Percentiles rank a stretch among this genome's conserved stretches.
Conservation (phyloP, 1,284 basidiomycete species). For the Inonotus hispidus region DNA sequence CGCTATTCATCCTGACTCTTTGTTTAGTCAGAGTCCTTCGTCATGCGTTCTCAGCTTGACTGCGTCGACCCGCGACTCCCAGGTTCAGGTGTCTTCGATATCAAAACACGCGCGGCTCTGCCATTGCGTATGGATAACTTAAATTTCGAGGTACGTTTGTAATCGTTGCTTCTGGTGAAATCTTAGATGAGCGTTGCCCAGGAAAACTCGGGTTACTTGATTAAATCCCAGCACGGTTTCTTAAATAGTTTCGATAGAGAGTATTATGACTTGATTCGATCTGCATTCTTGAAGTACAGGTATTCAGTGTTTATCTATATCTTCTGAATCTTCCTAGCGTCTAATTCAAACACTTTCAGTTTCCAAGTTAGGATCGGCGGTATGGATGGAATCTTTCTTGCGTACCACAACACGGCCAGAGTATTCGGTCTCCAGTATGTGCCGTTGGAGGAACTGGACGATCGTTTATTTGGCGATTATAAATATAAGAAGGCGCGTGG, state of each 20-base stretch:
- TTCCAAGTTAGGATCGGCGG: conserved; percentile 95
- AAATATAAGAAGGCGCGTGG: neutral
- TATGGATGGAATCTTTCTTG: conserved; percentile 96
- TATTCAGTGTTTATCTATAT: conserved; percentile 27
- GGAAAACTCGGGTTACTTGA: conserved; percentile 77
- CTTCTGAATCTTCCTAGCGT: neutral
- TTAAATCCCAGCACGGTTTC: conserved; percentile 55
- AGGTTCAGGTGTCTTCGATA: conserved; percentile 89
- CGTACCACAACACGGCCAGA: conserved; percentile 88
- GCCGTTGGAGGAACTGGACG: conserved; percentile 84
- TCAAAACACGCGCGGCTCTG: conserved; percentile 89
- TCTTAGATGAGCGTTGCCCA: conserved; percentile 23
- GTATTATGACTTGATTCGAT: conserved; percentile 88
- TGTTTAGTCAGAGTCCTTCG: conserved; percentile 61
- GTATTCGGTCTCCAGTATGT: conserved; percentile 97
- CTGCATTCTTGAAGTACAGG: conserved; percentile 95
- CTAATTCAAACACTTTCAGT: conserved; percentile 34
- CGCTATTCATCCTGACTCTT: neutral
- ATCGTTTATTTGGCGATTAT: conserved; percentile 62
- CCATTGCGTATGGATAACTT: conserved; percentile 83
- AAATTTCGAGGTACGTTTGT: conserved; percentile 66
- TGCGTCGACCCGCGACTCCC: conserved; percentile 80
- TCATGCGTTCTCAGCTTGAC: conserved; percentile 96
- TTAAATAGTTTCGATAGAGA: conserved; percentile 82
- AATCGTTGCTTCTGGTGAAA: neutral